phyloP scores from a whole-genome alignment of 83 land plant genomes.

The Picea abies region DNA sequence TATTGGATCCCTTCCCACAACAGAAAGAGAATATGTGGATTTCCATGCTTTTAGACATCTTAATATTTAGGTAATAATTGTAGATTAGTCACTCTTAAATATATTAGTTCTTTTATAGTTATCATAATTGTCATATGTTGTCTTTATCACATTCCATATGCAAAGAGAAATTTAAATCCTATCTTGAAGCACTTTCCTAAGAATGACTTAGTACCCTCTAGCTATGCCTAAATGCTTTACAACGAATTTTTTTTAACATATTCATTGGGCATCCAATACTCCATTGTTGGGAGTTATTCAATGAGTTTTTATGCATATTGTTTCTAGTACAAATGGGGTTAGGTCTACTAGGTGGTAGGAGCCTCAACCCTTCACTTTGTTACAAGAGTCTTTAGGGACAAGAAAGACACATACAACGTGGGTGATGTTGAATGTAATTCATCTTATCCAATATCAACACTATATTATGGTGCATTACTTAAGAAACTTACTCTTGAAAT shows the following conservation, averaged over 20 bases:
- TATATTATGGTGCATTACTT: constrained; percentile 84
- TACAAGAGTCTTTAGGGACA: constrained; percentile 99
- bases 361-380: constrained; percentile 97
- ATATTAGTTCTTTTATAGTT: neutral
- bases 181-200: constrained; percentile 94
- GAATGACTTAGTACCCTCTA: constrained; percentile 79
- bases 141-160: constrained; percentile 56
- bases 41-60: constrained; percentile 91
- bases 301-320: constrained; percentile 99
- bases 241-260: constrained; percentile 72
- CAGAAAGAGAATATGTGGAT: constrained; percentile 95
- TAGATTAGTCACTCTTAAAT: neutral
- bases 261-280: constrained; percentile 76
- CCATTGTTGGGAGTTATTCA: constrained; percentile 96
- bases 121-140: neutral
- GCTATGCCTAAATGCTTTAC: constrained; percentile 97
- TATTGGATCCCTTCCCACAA: constrained; percentile 95
- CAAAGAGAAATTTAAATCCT: constrained; percentile 93
- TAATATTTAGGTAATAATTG: constrained; percentile 64
- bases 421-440: constrained; percentile 99
- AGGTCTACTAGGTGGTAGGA: constrained; percentile 64
- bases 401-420: constrained; percentile 99
- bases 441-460: constrained; percentile 98
- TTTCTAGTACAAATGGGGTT: constrained; percentile 73
- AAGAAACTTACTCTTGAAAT: constrained; percentile 98